Evolutionary conservation across 75 land plant species (phyloP), one percentile per base, ranked within the genome.

Genomic region (Selaginella moellendorffii): DNA sequence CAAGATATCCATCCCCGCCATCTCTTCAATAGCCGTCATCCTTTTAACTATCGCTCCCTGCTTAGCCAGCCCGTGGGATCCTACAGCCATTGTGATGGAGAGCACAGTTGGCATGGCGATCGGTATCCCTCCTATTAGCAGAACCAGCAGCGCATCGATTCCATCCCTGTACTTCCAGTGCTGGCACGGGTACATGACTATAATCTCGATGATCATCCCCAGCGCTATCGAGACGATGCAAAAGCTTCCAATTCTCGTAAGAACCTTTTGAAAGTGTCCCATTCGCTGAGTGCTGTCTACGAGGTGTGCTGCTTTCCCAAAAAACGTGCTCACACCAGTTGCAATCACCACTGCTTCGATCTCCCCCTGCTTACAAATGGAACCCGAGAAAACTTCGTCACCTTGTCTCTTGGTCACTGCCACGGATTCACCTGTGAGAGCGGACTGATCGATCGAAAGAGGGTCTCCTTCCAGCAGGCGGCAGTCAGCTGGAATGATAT

Each of bases 1-100:
- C 18, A 75, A 64, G 14, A 75, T 70, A 36, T 75, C 77, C 77
- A 75, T 75, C 27, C 73, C 77, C n/a, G 77, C 77, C 67, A 75
- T 72, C 59, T 75, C 77, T 36, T 75, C 77, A 26, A 75, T 69
- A 28, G 77, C 77, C 10, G 77, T 75, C 77, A 75, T 75, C 21
- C 77, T 66, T 54, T 75, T 75, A 23, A 70, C 73, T 26, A 75
- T 66, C 9, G 77, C 77, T 46, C 68, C 68, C 28, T 66, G 67
- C 26, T 62, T 73, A 18, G 75, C 71, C 24, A 67, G 36, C 1
- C 52, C 65, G 64, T 74, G 76, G 10, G 76, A 63, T 10, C 76
- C 76, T 51, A 69, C 72, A 26, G 76, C 76, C 76, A 74, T 74
- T 2, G 76, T 74, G 0, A 74, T 67, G 23, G 76, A 74, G 18